Conservation (phyloP, 371 early-diverging fungal species). For the Syncephalis plumigaleata region DNA sequence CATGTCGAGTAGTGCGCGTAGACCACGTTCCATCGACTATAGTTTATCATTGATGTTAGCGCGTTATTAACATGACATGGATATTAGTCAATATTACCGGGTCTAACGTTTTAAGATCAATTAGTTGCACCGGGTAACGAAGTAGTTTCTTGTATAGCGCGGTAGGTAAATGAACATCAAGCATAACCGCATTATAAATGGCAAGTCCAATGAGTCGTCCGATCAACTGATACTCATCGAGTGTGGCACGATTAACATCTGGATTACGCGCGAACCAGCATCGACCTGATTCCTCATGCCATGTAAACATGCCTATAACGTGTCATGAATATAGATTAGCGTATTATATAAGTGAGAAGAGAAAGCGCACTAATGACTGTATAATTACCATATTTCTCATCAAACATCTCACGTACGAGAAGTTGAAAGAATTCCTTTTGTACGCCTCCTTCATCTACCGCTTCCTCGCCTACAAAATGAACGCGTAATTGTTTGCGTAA, state of each 20-base stretch:
- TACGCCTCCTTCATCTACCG: slow-evolving; percentile 86
- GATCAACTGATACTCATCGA: slow-evolving; percentile 66
- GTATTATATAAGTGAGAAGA: not conserved
- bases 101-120: slow-evolving; percentile 31
- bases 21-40: slow-evolving; percentile 59
- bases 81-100: too few relatives aligned
- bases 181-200: slow-evolving; percentile 79
- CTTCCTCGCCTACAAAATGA: slow-evolving; percentile 69
- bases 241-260: slow-evolving; percentile 24
- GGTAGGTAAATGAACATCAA: slow-evolving; percentile 79
- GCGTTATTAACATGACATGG: too few relatives aligned
- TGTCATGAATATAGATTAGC: too few relatives aligned
- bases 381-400: slow-evolving; percentile 60
- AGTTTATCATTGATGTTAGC: not conserved
- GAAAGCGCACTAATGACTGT: not conserved
- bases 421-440: slow-evolving; percentile 93
- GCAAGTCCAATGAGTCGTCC: slow-evolving; percentile 82
- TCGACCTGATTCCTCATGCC: slow-evolving; percentile 63
- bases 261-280: slow-evolving; percentile 79
- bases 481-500: slow-evolving; percentile 75
- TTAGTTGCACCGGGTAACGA: slow-evolving; percentile 23
- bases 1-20: slow-evolving; percentile 44
- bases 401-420: slow-evolving; percentile 79
- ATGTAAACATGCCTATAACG: slow-evolving; percentile 58
- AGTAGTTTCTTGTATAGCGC: slow-evolving; percentile 84